phyloP scores from a whole-genome alignment of 2,329 filamentous ascomycete species.

The Botryotinia convoluta region DNA sequence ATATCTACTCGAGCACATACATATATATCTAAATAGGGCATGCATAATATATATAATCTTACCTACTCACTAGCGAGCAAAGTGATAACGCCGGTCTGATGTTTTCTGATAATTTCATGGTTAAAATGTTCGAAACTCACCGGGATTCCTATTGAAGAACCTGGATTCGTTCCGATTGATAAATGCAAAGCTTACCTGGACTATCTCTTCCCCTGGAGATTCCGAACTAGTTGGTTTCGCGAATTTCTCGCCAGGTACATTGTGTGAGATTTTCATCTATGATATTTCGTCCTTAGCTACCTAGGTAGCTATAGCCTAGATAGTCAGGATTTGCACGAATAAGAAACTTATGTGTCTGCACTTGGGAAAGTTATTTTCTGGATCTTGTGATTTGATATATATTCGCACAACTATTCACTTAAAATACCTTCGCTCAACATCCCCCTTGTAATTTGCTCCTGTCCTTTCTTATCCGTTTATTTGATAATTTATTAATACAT shows the following conservation, averaged over 20 bases:
- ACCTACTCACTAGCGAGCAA: background rate
- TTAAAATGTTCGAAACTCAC: background rate
- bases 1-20: background rate
- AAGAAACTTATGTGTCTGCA: background rate
- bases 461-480: background rate
- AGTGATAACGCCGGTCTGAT: background rate
- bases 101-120: background rate
- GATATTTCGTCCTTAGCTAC: background rate
- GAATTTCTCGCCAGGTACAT: background rate
- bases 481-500: background rate
- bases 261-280: background rate
- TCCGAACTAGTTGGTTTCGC: background rate
- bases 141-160: background rate
- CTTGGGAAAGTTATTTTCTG: background rate
- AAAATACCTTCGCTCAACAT: background rate
- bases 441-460: no score
- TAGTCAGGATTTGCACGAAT: background rate
- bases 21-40: background rate
- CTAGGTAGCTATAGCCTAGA: no score
- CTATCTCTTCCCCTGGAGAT: accelerated
- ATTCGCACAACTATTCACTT: no score
- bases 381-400: no score
- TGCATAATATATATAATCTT: background rate
- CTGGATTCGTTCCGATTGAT: background rate
- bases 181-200: background rate